A percentile compares a stretch with the other conserved stretches of the same genome.
phyloP scores from a whole-genome alignment of 768 basidiomycete genomes.

The Kwoniella mangroviensis region DNA sequence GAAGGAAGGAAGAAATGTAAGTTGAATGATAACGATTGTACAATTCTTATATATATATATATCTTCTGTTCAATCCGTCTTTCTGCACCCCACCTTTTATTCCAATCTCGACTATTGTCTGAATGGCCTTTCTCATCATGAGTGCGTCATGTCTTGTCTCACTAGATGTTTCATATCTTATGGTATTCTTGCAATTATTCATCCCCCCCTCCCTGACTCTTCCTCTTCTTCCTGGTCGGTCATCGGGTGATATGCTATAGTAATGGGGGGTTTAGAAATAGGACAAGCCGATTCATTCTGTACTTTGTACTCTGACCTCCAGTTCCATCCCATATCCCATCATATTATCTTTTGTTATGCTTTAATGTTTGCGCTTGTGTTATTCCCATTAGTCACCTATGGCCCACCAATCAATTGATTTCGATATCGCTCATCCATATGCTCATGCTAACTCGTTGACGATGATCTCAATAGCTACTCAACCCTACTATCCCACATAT shows the following conservation, averaged over 20 bases:
- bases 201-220: neutral
- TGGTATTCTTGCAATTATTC: neutral
- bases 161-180: constrained; percentile 6
- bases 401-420: constrained; percentile 5
- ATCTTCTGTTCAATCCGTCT: neutral
- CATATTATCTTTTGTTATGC: neutral
- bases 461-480: constrained; percentile 7
- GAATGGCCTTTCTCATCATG: constrained; percentile 8
- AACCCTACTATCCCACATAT: neutral
- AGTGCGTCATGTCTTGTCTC: constrained; percentile 14
- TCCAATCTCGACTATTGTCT: neutral
- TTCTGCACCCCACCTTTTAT: neutral
- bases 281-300: neutral
- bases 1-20: neutral
- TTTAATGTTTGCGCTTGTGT: neutral
- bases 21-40: neutral
- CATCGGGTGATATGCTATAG: neutral
- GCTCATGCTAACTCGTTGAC: constrained; percentile 3
- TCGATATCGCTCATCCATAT: neutral
- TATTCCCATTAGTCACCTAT: constrained; percentile 4
- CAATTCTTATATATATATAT: neutral
- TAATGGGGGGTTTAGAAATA: neutral
- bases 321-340: neutral
- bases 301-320: neutral
- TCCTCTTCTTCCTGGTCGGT: neutral